Percentiles rank a stretch among this genome's conserved stretches.
Evolutionary conservation across 768 basidiomycete species (phyloP).

Genomic region (Holtermanniella nyarrowii): DNA sequence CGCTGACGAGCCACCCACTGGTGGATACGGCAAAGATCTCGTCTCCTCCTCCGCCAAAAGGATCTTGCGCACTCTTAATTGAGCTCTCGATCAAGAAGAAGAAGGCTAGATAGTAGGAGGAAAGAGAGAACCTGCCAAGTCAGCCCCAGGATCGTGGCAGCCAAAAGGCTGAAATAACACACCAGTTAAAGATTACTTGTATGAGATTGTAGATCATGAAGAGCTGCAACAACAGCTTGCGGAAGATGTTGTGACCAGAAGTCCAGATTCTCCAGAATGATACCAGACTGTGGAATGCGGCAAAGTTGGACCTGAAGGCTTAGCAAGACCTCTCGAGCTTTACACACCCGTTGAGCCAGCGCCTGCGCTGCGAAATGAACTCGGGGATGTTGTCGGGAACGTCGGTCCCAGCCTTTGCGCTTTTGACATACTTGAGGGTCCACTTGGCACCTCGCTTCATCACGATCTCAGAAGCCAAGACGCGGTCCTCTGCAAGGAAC

Average conservation of each 20-base stretch:
- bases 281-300: constrained; percentile 31
- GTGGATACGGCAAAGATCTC: constrained; percentile 69
- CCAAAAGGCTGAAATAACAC: not conserved
- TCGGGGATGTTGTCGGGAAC: constrained; percentile 29
- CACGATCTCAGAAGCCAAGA: constrained; percentile 23
- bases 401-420: constrained; percentile 37
- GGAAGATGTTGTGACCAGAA: constrained; percentile 34
- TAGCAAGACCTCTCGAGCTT: not conserved
- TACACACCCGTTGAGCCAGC: constrained; percentile 40
- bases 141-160: not conserved
- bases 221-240: constrained; percentile 30
- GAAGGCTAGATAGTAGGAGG: constrained; percentile 49
- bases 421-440: constrained; percentile 37
- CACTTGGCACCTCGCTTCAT: constrained; percentile 32
- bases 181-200: constrained; percentile 3
- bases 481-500: constrained; percentile 57
- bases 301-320: constrained; percentile 23
- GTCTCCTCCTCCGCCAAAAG: constrained; percentile 66
- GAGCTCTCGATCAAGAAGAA: constrained; percentile 69
- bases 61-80: constrained; percentile 53
- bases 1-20: constrained; percentile 28
- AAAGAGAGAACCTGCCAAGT: constrained; percentile 20
- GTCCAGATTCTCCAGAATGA: constrained; percentile 36
- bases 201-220: constrained; percentile 32
- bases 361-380: constrained; percentile 39